These are phyloP conservation scores for Aspergillus japonicus DNA, from an alignment of 2,329 filamentous ascomycete genomes.

Conservation along the genomic window DNA sequence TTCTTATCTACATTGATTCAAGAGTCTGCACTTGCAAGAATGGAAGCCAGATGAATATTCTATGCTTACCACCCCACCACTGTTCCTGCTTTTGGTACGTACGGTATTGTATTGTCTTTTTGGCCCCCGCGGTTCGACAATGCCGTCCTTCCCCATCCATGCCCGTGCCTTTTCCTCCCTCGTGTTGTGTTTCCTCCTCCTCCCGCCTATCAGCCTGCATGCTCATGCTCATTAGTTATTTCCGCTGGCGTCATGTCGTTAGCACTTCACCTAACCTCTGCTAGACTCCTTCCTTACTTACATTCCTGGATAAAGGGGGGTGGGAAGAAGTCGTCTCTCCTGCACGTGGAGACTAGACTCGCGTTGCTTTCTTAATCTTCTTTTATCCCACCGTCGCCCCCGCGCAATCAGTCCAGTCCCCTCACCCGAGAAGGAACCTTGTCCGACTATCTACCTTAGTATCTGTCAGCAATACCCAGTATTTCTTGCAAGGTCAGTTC, in stretches of 20 bases:
- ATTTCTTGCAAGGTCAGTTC: not conserved
- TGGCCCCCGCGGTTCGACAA: not conserved
- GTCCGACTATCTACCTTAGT: not conserved
- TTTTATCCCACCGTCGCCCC: not conserved
- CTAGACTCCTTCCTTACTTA: not conserved
- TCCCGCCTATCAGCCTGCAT: not conserved
- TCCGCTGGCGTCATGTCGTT: constrained; percentile 2
- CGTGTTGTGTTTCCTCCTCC: not conserved
- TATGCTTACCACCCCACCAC: not conserved
- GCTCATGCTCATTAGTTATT: not conserved
- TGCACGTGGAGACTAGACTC: constrained; percentile 3
- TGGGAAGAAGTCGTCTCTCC: not conserved
- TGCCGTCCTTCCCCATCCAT: not conserved
- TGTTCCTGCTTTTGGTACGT: not conserved
- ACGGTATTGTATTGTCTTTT: not conserved
- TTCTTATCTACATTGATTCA: too few species aligned
- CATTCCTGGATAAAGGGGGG: not conserved
- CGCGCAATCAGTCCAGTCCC: not conserved
- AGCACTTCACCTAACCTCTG: not conserved
- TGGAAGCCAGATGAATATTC: not conserved
- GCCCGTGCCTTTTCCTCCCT: not conserved
- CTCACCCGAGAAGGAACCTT: not conserved
- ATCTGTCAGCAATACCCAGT: not conserved
- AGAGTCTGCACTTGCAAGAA: too few species aligned
- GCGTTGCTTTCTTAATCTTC: not conserved